Evolutionary conservation across 2,329 filamentous ascomycete species (phyloP).

Genomic region (Ceratocystis cacaofunesta): DNA sequence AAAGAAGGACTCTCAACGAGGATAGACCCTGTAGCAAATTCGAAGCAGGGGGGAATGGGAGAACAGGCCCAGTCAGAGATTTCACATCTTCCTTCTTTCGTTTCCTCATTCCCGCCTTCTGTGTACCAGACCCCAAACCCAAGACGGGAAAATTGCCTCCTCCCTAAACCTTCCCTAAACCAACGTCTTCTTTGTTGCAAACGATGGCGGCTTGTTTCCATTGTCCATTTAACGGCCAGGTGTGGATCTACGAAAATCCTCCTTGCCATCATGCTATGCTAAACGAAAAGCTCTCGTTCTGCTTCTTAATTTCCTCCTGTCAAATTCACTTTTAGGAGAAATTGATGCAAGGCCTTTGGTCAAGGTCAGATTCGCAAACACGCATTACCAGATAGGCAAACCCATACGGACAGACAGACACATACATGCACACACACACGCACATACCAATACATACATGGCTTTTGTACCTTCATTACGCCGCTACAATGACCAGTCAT

Average conservation of each 20-base stretch:
- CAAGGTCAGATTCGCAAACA: too few relatives aligned
- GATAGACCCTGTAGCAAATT: not conserved
- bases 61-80: not conserved
- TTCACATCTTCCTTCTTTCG: not conserved
- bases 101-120: not conserved
- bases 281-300: not conserved
- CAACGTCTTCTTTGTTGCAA: constrained; percentile 18
- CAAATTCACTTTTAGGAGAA: not conserved
- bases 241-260: not conserved
- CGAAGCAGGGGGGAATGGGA: not conserved
- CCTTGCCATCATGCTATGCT: not conserved
- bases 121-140: constrained; percentile 15
- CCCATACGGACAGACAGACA: not conserved
- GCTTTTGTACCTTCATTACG: not conserved
- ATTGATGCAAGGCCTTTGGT: too few relatives aligned
- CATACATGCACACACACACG: not conserved
- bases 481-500: not conserved
- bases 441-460: not conserved
- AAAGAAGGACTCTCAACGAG: not conserved
- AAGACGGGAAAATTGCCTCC: not conserved
- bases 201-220: not conserved
- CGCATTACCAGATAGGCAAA: not conserved
- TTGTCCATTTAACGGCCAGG: not conserved
- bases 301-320: not conserved
- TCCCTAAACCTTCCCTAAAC: not conserved